phyloP scores from a whole-genome alignment of 345 rosid species.

The thale cress (Arabidopsis thaliana) region DNA sequence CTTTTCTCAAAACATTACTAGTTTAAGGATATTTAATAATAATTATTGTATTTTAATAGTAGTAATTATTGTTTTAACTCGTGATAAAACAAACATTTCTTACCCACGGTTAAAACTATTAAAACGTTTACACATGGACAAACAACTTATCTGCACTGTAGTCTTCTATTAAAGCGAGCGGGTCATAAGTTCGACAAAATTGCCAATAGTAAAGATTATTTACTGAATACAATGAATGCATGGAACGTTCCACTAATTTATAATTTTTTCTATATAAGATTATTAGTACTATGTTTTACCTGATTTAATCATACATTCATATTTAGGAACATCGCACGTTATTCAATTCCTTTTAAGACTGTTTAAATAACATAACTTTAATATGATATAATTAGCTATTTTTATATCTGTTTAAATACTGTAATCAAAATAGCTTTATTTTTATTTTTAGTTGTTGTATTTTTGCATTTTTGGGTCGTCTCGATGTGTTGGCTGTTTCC shows the following conservation, averaged over 20 bases:
- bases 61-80: background rate
- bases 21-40: background rate
- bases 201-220: constrained; percentile 16
- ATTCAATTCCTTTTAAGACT: constrained; percentile 23
- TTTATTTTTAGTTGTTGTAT: background rate
- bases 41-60: background rate
- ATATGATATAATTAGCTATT: constrained; percentile 9
- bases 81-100: background rate
- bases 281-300: constrained; percentile 5
- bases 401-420: background rate
- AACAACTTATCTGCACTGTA: constrained; percentile 9
- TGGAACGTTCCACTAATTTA: constrained; percentile 25
- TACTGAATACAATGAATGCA: constrained; percentile 23
- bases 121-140: background rate
- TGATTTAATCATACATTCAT: constrained; percentile 25
- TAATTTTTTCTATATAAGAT: constrained; percentile 13
- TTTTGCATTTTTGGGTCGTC: constrained; percentile 5
- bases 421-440: background rate
- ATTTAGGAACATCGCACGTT: constrained; percentile 36
- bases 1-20: too few species aligned
- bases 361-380: background rate
- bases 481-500: constrained; percentile 31
- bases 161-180: background rate
- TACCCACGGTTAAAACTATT: background rate
- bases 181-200: constrained; percentile 16